A percentile compares a stretch with the other conserved stretches of the same genome.
These are phyloP conservation scores for Coccomyxa subellipsoidea DNA, from an alignment of 163 green algal species.

Conservation along the genomic window DNA sequence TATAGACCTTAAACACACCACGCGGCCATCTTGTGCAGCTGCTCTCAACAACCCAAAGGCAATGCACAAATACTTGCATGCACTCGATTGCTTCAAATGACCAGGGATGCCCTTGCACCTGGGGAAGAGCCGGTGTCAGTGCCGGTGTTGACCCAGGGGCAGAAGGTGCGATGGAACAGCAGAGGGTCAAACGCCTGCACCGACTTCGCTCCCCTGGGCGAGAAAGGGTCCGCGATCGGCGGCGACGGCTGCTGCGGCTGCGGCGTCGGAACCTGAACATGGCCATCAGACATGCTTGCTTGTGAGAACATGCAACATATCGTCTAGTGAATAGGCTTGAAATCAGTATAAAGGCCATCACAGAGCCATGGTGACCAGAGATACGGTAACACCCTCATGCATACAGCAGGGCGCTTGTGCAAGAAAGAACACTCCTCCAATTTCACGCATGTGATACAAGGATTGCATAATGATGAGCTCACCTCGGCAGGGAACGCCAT, in stretches of 20 bases:
- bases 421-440: too few species aligned
- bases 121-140: neutral
- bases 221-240: neutral
- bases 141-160: conserved; percentile 41
- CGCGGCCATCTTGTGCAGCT: too few species aligned
- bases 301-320: neutral
- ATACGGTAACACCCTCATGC: too few species aligned
- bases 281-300: neutral
- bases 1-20: too few species aligned
- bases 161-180: conserved; percentile 40
- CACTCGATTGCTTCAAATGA: neutral
- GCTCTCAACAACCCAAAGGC: neutral
- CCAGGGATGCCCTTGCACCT: neutral
- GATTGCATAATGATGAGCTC: too few species aligned
- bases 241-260: neutral
- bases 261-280: neutral
- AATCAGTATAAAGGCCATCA: neutral
- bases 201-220: neutral
- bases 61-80: neutral
- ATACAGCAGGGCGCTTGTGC: too few species aligned
- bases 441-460: too few species aligned
- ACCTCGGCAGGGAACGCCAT: neutral
- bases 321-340: neutral
- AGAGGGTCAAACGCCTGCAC: conserved; percentile 29
- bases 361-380: too few species aligned